Base-by-base conservation (phyloP, 306 rosid genomes). In the Pyrus pyrifolia region DNA sequence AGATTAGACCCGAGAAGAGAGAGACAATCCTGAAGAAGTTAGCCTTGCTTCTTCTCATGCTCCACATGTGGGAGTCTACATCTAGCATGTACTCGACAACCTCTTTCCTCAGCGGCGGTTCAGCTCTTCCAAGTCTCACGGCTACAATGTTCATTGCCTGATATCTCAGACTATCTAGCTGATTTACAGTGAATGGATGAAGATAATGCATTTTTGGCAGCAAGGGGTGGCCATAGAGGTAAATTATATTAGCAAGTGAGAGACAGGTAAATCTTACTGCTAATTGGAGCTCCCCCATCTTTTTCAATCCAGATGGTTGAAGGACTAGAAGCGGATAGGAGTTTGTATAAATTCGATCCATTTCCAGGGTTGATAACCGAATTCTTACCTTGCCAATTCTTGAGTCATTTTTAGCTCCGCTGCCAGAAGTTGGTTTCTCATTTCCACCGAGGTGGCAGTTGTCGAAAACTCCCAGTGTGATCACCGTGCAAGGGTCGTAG, bases 31-130 rank as follows among this genome's bases (percentile, higher is more conserved):
- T 61, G 49, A 88, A 93, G 80, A 93, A 93, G 76, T 93, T 93
- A 13, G 93, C 96, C 72, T 90, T 90, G 87, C 93, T 90, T 77
- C 92, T 87, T 81, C 97, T 87, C 82, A 90, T 79, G 78, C 97
- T 90, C 97, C 97, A 93, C 83, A 93, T 86, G 53, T 93, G 97
- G 57, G 97, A 93, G 58, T 90, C 97, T 4, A 93, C 97, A 72
- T 93, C 96, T 2, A 93, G 82, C 96, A 93, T 93, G 71, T 93
- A 88, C 71, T 93, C 97, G 4, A 93, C 96, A 12, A 93, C 96
- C 80, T 93, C 97, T 81, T 93, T 93, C 69, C 93, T 75, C 3
- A 90, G 27, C 0, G 92, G 91, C 8, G 97, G 97, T 30, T 90
- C 93, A 8, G 96, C 93, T 52, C 97, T 85, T 19, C 90, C 93